Percentiles rank a stretch among this genome's conserved stretches.
Evolutionary conservation across 306 rosid species (phyloP).

Genomic region (Acacia melanoxylon): DNA sequence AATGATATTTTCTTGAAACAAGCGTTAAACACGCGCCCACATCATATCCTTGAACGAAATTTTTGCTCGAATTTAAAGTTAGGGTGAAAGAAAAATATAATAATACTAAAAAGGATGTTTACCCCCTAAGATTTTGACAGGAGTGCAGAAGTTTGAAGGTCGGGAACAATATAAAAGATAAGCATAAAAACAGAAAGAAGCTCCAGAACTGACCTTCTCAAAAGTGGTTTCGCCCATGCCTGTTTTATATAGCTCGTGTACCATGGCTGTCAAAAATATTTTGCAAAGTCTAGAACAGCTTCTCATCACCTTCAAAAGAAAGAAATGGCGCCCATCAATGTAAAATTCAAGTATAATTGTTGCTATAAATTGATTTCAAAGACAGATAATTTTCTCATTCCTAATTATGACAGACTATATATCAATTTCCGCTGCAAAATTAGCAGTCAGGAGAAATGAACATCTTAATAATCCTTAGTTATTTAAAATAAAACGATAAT

Average conservation of each 20-base stretch:
- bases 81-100: neutral
- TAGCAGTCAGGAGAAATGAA: constrained; percentile 19
- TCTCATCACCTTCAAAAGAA: constrained; percentile 75
- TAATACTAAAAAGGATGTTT: neutral
- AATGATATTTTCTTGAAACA: neutral
- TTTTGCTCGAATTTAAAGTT: neutral
- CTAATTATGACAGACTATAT: constrained; percentile 6
- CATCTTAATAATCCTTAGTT: constrained; percentile 3
- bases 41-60: neutral
- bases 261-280: constrained; percentile 90
- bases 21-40: neutral
- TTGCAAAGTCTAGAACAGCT: constrained; percentile 69
- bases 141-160: constrained; percentile 11
- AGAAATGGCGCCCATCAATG: constrained; percentile 7
- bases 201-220: constrained; percentile 69
- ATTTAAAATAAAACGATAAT: neutral
- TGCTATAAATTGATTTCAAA: constrained; percentile 15
- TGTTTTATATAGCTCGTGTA: constrained; percentile 82
- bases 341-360: constrained; percentile 10
- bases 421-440: constrained; percentile 22
- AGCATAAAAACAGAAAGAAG: constrained; percentile 11
- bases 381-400: neutral
- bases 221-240: constrained; percentile 97
- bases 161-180: constrained; percentile 6
- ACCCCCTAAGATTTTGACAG: neutral